Evolutionary conservation across 345 rosid species (phyloP).

Genomic region (Gynandropsis gynandra): DNA sequence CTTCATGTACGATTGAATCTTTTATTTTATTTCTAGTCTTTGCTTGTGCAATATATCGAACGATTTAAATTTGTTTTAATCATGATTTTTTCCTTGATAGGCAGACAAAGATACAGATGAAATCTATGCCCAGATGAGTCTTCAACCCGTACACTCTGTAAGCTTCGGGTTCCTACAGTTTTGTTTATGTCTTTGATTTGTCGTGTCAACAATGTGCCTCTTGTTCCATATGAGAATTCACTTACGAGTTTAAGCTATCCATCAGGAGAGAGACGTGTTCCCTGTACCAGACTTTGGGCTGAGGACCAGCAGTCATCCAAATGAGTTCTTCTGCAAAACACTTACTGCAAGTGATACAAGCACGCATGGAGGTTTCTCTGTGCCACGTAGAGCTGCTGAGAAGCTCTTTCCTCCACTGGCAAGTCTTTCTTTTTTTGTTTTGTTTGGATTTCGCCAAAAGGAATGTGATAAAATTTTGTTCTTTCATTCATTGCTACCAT

Average conservation of each 20-base stretch:
- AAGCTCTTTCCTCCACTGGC: slow-evolving; percentile 95
- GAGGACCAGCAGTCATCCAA: slow-evolving; percentile 79
- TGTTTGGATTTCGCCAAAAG: not conserved
- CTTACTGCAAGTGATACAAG: slow-evolving; percentile 97
- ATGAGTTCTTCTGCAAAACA: slow-evolving; percentile 91
- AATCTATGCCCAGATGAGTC: slow-evolving; percentile 94
- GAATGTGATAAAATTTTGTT: not conserved
- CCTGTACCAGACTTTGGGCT: slow-evolving; percentile 85
- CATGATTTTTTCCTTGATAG: slow-evolving; percentile 27
- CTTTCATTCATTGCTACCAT: not conserved
- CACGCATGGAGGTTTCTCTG: slow-evolving; percentile 99
- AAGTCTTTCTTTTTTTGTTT: slow-evolving; percentile 19
- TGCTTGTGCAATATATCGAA: not conserved
- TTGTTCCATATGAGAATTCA: not conserved
- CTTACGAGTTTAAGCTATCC: not conserved
- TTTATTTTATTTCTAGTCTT: not conserved
- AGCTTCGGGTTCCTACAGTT: slow-evolving; percentile 20
- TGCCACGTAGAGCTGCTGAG: slow-evolving; percentile 97
- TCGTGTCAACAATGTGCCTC: not conserved
- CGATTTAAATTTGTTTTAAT: slow-evolving; percentile 4
- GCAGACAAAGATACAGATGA: slow-evolving; percentile 95
- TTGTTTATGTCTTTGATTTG: too few relatives aligned
- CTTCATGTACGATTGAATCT: slow-evolving; percentile 49
- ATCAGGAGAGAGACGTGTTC: slow-evolving; percentile 84
- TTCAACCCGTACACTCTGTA: slow-evolving; percentile 89